A percentile compares a stretch with the other conserved stretches of the same genome.
Conservation (phyloP, 331 rosid genomes). For the Spiraea crenata region DNA sequence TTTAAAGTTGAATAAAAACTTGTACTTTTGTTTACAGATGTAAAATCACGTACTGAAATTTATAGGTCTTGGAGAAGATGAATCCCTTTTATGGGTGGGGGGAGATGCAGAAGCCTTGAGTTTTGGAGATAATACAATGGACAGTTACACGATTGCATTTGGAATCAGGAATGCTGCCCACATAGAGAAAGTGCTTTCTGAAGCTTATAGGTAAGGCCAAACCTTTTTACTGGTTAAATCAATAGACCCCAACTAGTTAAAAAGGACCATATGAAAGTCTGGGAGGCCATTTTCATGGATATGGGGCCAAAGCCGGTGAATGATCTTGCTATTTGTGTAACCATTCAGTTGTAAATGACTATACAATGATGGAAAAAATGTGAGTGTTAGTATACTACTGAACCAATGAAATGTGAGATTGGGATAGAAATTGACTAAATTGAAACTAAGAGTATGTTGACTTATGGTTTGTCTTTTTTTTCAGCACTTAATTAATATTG, state of each 20-base stretch:
- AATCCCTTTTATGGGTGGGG: conserved; percentile 81
- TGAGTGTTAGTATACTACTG: neutral
- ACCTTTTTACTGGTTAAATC: conserved; percentile 10
- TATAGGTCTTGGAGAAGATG: conserved; percentile 65
- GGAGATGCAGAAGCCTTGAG: conserved; percentile 84
- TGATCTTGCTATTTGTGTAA: neutral
- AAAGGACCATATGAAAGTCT: neutral
- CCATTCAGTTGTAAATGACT: neutral
- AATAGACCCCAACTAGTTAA: neutral
- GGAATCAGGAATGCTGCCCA: conserved; percentile 95
- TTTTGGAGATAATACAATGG: conserved; percentile 74
- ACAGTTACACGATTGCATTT: conserved; percentile 96
- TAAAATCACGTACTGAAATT: conserved; percentile 25
- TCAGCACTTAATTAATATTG: neutral
- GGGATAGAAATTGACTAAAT: neutral
- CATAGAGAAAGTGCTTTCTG: conserved; percentile 83
- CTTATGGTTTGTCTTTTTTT: neutral
- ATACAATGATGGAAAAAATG: neutral
- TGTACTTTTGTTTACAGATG: conserved; percentile 21
- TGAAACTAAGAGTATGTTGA: neutral
- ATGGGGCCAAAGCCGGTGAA: neutral
- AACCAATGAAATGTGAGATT: neutral
- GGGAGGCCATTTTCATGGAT: neutral
- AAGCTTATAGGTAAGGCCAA: conserved; percentile 67
- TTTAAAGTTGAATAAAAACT: neutral